Evolutionary conservation across 169 alveolate genomes (phyloP).

Genomic region (Plasmodium gaboni): DNA sequence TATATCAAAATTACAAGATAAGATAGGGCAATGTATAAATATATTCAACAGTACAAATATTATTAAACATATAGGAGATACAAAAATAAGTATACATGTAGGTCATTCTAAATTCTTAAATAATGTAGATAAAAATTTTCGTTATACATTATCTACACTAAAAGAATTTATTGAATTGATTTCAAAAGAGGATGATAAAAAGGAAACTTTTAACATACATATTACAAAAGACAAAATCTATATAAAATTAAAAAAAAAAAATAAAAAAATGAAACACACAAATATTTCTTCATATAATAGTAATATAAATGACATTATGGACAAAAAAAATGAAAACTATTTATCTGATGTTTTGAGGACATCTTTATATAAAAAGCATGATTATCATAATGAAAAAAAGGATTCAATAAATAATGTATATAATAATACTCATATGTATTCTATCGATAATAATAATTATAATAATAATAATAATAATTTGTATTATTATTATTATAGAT

Average conservation of each 20-base stretch:
- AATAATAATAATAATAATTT: background rate
- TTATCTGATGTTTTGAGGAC: background rate
- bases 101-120: slow-evolving; percentile 57
- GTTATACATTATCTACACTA: slow-evolving; percentile 44
- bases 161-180: slow-evolving; percentile 42
- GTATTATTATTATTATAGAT: slow-evolving; percentile 57
- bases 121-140: slow-evolving; percentile 57
- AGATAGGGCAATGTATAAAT: slow-evolving; percentile 67
- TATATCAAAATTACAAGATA: slow-evolving; percentile 34
- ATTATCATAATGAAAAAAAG: background rate
- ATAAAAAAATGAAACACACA: background rate
- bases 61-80: slow-evolving; percentile 51
- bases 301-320: background rate
- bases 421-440: background rate
- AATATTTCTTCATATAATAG: background rate
- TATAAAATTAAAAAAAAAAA: slow-evolving; percentile 4
- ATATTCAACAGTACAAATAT: slow-evolving; percentile 31
- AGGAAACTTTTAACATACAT: slow-evolving; percentile 34
- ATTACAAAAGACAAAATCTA: slow-evolving; percentile 13
- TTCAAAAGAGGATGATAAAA: slow-evolving; percentile 58
- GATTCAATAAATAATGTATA: background rate
- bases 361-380: background rate
- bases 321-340: background rate
- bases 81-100: slow-evolving; percentile 72
- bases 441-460: background rate